Evolutionary conservation across 1,139 yeast species (phyloP), one percentile per base, ranked within the genome.

Genomic region (Arxiozyma heterogenica): DNA sequence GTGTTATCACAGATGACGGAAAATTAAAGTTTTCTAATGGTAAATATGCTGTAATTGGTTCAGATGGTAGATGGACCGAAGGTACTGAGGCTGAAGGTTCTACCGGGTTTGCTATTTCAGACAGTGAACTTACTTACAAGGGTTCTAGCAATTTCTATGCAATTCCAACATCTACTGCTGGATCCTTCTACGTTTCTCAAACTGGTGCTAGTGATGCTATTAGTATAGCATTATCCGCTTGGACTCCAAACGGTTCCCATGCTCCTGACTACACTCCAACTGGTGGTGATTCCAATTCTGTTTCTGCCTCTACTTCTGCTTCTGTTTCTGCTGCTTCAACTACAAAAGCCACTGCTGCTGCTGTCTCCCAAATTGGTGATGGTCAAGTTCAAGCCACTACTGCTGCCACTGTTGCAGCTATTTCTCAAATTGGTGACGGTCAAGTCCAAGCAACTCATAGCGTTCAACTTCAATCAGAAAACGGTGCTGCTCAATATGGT

Each of bases 101-200:
- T 3, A 25, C 58, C 17, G 60, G 64, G 23, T 69, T 64, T 56
- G 51, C 65, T 22, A 58, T 68, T 49, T 11, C 55, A 2, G 30
- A 51, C 23, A 67, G 66, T 43, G 53, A 55, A 52, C 55, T 69
- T 47, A 53, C 55, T 15, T 66, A 61, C 56, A 42, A 55, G 2
- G 67, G 63, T 47, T 51, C 58, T 15, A 20, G 54, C n/a, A 58
- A 57, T 22, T 67, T 63, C 55, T 54, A 61, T 50, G 63, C 64
- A 47, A 54, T 54, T 43, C 50, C 55, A 20, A 42, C 47, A 9
- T 15, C 38, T 6, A n/a, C 44, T 18, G 47, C 45, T 8, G 41
- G 51, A 22, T 23, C 42, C 7, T 59, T 57, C 53, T 41, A 49
- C 41, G 43, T 59, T 34, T 53, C 58, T n/a, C 47, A 51, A 22